Evolutionary conservation across 2,329 filamentous ascomycete genomes (phyloP).

Genomic region (Alternaria ethzedia): DNA sequence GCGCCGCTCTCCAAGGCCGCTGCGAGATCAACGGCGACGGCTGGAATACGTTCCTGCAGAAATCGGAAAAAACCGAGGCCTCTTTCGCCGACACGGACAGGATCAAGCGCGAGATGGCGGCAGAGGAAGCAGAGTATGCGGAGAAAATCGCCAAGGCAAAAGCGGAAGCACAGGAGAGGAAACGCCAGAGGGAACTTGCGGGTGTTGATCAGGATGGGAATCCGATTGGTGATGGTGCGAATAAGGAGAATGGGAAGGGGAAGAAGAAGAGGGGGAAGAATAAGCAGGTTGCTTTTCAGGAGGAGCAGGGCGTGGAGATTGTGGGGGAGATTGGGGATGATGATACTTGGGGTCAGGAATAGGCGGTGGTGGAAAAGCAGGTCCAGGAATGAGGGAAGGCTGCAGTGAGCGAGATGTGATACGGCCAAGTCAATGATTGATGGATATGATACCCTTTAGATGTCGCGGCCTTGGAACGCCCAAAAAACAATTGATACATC

Average conservation of each 20-base stretch:
- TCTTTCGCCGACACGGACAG: conserved; percentile 48
- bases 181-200: conserved; percentile 40
- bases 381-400: no score
- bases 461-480: background rate
- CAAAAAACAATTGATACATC: background rate
- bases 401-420: no score
- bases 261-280: conserved; percentile 43
- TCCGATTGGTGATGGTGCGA: conserved; percentile 18
- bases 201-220: conserved; percentile 32
- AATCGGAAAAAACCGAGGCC: conserved; percentile 39
- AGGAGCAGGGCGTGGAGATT: conserved; percentile 40
- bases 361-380: background rate
- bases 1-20: conserved; percentile 62
- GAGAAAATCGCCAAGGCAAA: conserved; percentile 46
- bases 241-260: conserved; percentile 31
- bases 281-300: conserved; percentile 34
- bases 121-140: conserved; percentile 34
- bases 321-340: conserved; percentile 37
- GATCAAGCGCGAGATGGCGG: conserved; percentile 40
- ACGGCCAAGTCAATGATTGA: background rate
- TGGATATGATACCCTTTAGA: conserved; percentile 8
- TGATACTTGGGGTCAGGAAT: conserved; percentile 33
- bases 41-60: conserved; percentile 49
- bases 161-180: conserved; percentile 44
- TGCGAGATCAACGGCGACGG: conserved; percentile 43